Evolutionary conservation across 805 yeast genomes (phyloP), one percentile per base, ranked within the genome.

Genomic region (Nakazawaea ambrosiae): DNA sequence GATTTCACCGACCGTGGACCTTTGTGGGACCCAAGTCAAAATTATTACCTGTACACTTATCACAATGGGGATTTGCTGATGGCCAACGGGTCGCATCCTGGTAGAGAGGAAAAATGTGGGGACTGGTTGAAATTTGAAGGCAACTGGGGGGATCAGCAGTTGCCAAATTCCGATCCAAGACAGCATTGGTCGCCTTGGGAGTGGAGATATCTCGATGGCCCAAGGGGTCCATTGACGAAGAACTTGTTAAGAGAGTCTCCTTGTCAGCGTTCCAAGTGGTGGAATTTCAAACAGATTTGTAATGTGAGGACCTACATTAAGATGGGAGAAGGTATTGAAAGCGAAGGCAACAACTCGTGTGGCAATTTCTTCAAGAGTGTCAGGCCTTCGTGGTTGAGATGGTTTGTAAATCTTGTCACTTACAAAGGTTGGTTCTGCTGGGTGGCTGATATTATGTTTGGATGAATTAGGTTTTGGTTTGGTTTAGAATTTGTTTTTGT

Each of bases 1-100:
- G 98, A 90, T 62, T 90, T 86, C 60, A 87, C 98, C 1, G 98
- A 90, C 57, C 67, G 96, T 31, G 98, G 98, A 1, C 83, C 94
- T 2, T 64, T 90, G 50, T 90, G 98, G 98, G 94, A 90, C 55
- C 97, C 97, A 0, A 63, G 87, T 0, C 61, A 73, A 53, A 90
- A 92, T 53, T 85, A 72, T 50, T 61, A 86, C 43, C 94, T 87
- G 0, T 90, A 90, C 58, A 80, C 87, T 0, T 82, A 69, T 55
- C 85, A 85, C 49, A 92, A 89, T 2, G 51, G 45, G 1, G 49
- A 48, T 4, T 64, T 78, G 4, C 51, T 58, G n/a, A 68, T 75
- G 1, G 68, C 66, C 1, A 67, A 68, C 46, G 60, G 71, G 10
- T 57, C 73, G 36, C 66, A 63, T 26, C 61, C 63, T 0, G 78